These are phyloP conservation scores for Smittium culicis DNA, from an alignment of 371 early-diverging fungal genomes.

Conservation along the genomic window DNA sequence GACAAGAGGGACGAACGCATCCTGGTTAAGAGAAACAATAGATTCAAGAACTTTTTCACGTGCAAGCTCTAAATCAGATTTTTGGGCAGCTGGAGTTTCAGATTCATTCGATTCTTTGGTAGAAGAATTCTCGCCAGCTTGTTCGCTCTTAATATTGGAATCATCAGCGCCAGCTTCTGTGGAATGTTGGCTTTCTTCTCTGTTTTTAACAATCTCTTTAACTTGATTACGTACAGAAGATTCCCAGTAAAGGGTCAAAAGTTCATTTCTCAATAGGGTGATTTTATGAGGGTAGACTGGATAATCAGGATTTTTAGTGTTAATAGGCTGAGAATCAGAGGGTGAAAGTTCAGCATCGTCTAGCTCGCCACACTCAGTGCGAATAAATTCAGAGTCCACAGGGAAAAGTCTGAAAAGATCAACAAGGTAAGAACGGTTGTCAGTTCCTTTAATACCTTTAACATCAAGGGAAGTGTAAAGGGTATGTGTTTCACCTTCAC, in stretches of 20 bases:
- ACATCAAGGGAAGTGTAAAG: conserved; percentile 74
- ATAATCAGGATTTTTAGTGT: conserved; percentile 14
- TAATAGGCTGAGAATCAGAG: not conserved
- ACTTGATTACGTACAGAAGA: conserved; percentile 48
- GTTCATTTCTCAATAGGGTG: conserved; percentile 72
- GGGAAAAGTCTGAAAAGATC: conserved; percentile 84
- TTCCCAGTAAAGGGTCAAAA: conserved; percentile 73
- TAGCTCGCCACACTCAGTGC: conserved; percentile 38
- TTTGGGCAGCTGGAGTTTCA: not conserved
- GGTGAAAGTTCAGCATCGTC: not conserved
- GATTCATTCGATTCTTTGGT: conserved; percentile 14
- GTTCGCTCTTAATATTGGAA: not conserved
- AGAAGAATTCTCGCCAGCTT: not conserved
- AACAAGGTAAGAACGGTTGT: conserved; percentile 78
- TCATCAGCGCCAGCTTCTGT: not conserved
- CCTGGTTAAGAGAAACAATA: not conserved
- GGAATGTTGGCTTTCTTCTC: conserved; percentile 3
- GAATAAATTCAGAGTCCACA: conserved; percentile 77
- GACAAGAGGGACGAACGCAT: not conserved
- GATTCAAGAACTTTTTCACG: conserved; percentile 5
- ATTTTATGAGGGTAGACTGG: conserved; percentile 83
- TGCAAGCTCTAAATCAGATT: not conserved
- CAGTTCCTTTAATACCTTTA: conserved; percentile 83
- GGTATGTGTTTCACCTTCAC: conserved; percentile 40
- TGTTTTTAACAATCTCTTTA: conserved; percentile 38